Evolutionary conservation across 345 rosid species (phyloP).

Genomic region (Theobroma cacao): DNA sequence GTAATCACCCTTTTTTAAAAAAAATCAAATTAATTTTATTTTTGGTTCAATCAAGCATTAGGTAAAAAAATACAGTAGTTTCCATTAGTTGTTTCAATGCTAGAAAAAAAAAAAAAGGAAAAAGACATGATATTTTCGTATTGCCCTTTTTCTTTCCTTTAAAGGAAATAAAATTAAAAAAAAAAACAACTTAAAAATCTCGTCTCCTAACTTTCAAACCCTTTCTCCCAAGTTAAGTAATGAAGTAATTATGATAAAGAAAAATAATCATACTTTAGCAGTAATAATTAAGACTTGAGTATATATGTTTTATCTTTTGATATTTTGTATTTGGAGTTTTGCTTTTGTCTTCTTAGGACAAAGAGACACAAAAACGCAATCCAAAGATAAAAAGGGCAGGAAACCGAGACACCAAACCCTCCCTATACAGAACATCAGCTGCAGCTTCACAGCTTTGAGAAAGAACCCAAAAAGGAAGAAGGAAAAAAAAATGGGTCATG

Average conservation of each 20-base stretch:
- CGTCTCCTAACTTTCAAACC: background rate
- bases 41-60: background rate
- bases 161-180: too few species aligned
- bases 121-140: background rate
- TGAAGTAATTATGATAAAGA: background rate
- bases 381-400: slow-evolving; percentile 7
- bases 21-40: too few species aligned
- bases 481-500: slow-evolving; percentile 25
- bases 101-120: background rate
- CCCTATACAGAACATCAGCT: background rate
- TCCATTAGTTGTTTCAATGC: background rate
- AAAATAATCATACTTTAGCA: background rate
- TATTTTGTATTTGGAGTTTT: background rate
- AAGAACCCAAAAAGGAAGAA: background rate
- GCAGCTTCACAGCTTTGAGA: background rate
- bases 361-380: background rate
- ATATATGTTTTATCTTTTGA: background rate
- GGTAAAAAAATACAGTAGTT: background rate
- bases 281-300: background rate
- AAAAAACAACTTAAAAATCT: background rate
- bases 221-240: background rate
- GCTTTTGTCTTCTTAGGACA: slow-evolving; percentile 3
- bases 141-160: background rate
- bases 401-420: background rate
- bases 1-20: too few species aligned